Percentiles rank a stretch among this genome's conserved stretches.
These are phyloP conservation scores for Calonectria multiphialidica DNA, from an alignment of 2,329 filamentous ascomycete genomes.

Conservation along the genomic window DNA sequence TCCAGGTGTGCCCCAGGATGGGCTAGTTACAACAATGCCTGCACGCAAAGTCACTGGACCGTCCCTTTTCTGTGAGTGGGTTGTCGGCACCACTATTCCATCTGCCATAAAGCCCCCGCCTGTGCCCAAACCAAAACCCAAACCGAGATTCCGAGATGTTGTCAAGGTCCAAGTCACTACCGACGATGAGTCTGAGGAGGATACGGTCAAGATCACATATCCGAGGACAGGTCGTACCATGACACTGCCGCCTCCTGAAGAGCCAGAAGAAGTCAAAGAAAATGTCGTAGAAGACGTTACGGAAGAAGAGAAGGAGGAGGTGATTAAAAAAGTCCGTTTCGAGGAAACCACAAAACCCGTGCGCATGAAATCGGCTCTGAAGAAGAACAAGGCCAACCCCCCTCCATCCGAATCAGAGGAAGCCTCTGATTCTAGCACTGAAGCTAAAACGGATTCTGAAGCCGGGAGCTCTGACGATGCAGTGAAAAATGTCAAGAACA, in stretches of 20 bases:
- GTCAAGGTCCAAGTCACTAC: conserved; percentile 59
- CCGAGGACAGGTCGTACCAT: conserved; percentile 51
- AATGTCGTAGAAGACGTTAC: background rate
- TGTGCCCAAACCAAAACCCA: conserved; percentile 31
- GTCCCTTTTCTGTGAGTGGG: conserved; percentile 55
- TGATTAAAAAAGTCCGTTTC: conserved; percentile 60
- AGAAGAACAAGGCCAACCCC: conserved; percentile 30
- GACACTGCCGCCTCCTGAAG: background rate
- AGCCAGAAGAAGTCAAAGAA: background rate
- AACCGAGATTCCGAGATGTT: conserved; percentile 44
- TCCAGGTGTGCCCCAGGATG: no score
- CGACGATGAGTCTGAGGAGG: conserved; percentile 64
- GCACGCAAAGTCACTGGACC: conserved; percentile 34
- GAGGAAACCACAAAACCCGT: conserved; percentile 43
- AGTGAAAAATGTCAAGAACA: conserved; percentile 22
- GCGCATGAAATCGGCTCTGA: conserved; percentile 41
- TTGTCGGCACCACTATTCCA: conserved; percentile 52
- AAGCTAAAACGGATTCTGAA: conserved; percentile 33
- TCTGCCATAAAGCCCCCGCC: conserved; percentile 43
- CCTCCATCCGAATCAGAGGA: conserved; percentile 37
- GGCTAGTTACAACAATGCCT: conserved; percentile 26
- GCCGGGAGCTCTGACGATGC: conserved; percentile 30
- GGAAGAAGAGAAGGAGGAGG: conserved; percentile 15
- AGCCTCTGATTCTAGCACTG: conserved; percentile 37
- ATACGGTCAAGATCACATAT: conserved; percentile 62